Evolutionary conservation across 2,329 filamentous ascomycete genomes (phyloP).

Genomic region (Annulohypoxylon truncatum): DNA sequence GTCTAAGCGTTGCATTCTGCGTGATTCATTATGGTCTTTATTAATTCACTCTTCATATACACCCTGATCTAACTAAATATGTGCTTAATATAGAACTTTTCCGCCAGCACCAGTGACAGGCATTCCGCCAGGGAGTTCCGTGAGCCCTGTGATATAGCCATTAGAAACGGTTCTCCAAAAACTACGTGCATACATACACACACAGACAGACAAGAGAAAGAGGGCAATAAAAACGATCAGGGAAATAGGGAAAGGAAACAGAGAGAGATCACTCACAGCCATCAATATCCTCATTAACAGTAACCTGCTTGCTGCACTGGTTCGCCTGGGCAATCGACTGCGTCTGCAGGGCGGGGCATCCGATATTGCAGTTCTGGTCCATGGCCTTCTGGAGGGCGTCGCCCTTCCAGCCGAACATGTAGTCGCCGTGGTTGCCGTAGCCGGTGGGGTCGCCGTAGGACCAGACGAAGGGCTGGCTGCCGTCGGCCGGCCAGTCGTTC

Average conservation of each 20-base stretch:
- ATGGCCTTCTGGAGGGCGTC: conserved; percentile 50
- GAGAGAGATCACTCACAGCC: conserved; percentile 39
- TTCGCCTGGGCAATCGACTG: conserved; percentile 41
- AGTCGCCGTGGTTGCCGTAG: conserved; percentile 53
- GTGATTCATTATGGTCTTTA: conserved; percentile 8
- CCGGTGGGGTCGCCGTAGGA: conserved; percentile 46
- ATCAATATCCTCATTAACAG: conserved; percentile 42
- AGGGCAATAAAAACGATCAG: no score
- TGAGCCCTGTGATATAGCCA: conserved; percentile 31
- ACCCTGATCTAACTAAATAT: neutral
- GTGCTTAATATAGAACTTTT: conserved; percentile 28
- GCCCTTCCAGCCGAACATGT: conserved; percentile 53
- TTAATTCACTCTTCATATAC: neutral
- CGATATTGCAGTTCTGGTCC: conserved; percentile 50
- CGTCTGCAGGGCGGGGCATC: conserved; percentile 36
- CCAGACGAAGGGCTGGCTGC: conserved; percentile 44
- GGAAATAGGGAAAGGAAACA: neutral
- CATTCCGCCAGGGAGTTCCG: conserved; percentile 39
- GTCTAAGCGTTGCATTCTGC: neutral
- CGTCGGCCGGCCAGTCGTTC: conserved; percentile 46
- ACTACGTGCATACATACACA: no score
- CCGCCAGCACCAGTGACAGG: conserved; percentile 36
- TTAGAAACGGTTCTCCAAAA: conserved; percentile 8
- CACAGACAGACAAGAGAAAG: no score
- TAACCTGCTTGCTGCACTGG: conserved; percentile 38